Evolutionary conservation across 75 land plant species (phyloP).

Genomic region (Picea glauca): DNA sequence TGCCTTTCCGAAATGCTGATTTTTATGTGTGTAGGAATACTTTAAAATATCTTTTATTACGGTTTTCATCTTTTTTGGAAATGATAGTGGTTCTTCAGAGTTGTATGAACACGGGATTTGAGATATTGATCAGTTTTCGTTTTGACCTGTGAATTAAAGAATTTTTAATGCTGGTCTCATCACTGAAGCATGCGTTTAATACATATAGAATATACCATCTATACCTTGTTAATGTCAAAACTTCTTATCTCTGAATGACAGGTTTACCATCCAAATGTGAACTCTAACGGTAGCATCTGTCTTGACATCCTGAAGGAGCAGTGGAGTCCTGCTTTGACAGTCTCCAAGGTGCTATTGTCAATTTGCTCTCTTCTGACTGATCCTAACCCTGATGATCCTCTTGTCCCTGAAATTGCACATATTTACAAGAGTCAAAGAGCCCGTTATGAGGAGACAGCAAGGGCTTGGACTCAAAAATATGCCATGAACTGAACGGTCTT

Average conservation of each 20-base stretch:
- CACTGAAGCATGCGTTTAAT: too few species aligned
- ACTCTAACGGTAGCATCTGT: constrained; percentile 49
- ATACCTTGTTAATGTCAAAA: too few species aligned
- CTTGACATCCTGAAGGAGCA: constrained; percentile 56
- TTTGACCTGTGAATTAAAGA: too few species aligned
- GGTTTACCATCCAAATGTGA: constrained; percentile 49
- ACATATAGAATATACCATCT: too few species aligned
- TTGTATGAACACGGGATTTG: too few species aligned
- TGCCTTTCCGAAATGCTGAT: too few species aligned
- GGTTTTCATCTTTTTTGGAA: too few species aligned
- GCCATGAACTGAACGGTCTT: constrained; percentile 14
- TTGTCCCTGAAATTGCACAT: constrained; percentile 39
- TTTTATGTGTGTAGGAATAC: too few species aligned
- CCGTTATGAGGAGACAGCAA: constrained; percentile 33
- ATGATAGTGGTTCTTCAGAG: too few species aligned
- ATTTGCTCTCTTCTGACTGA: constrained; percentile 34
- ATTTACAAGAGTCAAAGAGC: constrained; percentile 34
- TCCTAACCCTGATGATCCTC: constrained; percentile 40
- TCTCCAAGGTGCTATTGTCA: constrained; percentile 41
- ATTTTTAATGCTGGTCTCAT: too few species aligned
- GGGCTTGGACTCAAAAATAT: constrained; percentile 45
- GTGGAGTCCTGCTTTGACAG: constrained; percentile 56
- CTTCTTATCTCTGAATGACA: background rate
- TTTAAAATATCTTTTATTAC: too few species aligned
- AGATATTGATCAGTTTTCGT: too few species aligned